Base-by-base conservation (phyloP, 2,329 filamentous ascomycete genomes). In the Metarhizium brunneum region DNA sequence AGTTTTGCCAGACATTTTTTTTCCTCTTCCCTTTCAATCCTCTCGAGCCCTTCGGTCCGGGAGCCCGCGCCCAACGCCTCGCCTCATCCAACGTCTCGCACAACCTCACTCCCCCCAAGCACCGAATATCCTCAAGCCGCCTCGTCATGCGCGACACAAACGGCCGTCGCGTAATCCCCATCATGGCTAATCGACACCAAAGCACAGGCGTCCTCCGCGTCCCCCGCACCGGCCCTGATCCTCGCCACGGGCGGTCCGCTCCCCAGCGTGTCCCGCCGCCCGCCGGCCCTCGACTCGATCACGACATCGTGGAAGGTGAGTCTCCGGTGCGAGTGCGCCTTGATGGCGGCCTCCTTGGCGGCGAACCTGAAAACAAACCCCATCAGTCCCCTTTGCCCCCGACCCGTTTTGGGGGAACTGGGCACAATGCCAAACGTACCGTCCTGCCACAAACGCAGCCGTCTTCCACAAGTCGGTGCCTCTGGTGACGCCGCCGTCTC, bases 111-210 rank as follows among this genome's bases (percentile, higher is more conserved):
- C 20, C 20, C 25, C 35, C 45, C 50, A 42, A 14, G 25, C 25
- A 25, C 25, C 25, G 25, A 25, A 25, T 25, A 25, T 25, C 25
- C 25, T 25, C 25, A 25, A 25, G 25, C 2, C 32, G 6, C 32
- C 6, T 56, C 54, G 35, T 62, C 58, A 52, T 62, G 51, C n/a
- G 80, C 83, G 38, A 90, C 60, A 60, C 85, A 88, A 1, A 86
- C 76, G 6, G 87, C 87, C 20, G 80, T 85, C 10, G 90, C 90
- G 71, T 91, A 95, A 7, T 90, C 86, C 2, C 82, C 85, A 69
- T 96, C 92, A 68, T 96, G 92, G 64, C 87, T 94, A 63, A 96
- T 95, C 57, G 87, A 92, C 48, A 96, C 67, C 64, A 82, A 76
- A 14, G 85, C 90, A 52, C 83, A 74, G 60, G 83, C 79, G 57